phyloP scores from a whole-genome alignment of 768 basidiomycete genomes.

The Pulveroboletus sp. region DNA sequence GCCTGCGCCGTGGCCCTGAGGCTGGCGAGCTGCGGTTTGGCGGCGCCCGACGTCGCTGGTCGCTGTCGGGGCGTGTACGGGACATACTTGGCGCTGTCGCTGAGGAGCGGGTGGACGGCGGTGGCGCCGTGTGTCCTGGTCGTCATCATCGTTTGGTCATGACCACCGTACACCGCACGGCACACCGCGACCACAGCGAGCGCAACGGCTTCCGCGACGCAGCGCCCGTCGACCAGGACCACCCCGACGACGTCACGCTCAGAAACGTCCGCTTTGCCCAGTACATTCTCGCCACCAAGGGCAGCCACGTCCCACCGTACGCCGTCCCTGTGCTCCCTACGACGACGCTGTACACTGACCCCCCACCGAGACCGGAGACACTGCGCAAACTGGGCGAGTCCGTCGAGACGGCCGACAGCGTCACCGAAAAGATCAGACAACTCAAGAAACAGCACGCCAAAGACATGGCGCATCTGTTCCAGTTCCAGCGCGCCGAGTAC shows the following conservation, averaged over 20 bases:
- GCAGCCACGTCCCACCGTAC: constrained; percentile 40
- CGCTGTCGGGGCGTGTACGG: constrained; percentile 79
- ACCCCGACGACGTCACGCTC: constrained; percentile 25
- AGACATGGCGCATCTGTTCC: constrained; percentile 31
- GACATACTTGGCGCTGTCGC: constrained; percentile 52
- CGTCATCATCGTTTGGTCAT: constrained; percentile 13
- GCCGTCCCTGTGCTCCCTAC: constrained; percentile 2
- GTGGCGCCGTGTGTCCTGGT: constrained; percentile 48
- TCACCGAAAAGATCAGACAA: constrained; percentile 28
- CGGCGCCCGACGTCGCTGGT: constrained; percentile 39
- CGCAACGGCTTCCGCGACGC: constrained; percentile 26
- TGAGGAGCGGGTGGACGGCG: constrained; percentile 65
- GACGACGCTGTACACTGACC: background rate
- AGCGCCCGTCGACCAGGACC: constrained; percentile 8
- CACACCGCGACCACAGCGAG: constrained; percentile 4
- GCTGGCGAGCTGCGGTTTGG: constrained; percentile 68
- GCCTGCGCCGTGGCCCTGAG: constrained; percentile 70
- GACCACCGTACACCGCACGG: constrained; percentile 9
- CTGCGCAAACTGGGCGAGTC: constrained; percentile 22
- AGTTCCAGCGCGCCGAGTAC: constrained; percentile 30
- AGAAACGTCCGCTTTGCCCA: constrained; percentile 36
- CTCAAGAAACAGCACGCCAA: constrained; percentile 29
- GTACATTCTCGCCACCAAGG: constrained; percentile 40
- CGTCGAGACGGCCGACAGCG: constrained; percentile 24
- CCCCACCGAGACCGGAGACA: constrained; percentile 15